Conservation (phyloP, 352 stramenopile genomes). For the Globisporangium nagaii region DNA sequence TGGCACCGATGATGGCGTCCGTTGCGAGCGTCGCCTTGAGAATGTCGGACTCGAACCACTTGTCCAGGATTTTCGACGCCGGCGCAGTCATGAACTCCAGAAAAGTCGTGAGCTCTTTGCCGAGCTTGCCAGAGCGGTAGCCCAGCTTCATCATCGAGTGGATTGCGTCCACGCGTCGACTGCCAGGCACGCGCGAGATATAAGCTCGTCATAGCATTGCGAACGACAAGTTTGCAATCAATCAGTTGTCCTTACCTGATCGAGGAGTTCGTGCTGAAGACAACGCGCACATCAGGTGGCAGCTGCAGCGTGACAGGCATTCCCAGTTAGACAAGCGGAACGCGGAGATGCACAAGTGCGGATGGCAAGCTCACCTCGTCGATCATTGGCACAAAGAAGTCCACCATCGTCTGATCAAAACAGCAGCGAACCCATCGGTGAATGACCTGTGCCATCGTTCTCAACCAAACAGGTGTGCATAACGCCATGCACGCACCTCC, state of each 20-base stretch:
- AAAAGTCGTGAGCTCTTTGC: constrained; percentile 73
- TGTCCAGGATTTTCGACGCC: constrained; percentile 83
- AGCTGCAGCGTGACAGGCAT: constrained; percentile 23
- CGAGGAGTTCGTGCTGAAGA: constrained; percentile 41
- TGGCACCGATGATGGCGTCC: constrained; percentile 88
- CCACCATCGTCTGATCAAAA: constrained; percentile 50
- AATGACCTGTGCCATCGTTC: not conserved
- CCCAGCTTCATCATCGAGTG: constrained; percentile 62
- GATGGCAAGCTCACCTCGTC: constrained; percentile 45
- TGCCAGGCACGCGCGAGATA: constrained; percentile 2
- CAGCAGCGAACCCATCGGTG: not conserved
- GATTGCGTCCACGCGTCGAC: constrained; percentile 55
- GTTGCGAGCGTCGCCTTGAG: constrained; percentile 90
- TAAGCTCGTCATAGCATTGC: not conserved
- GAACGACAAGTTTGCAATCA: not conserved
- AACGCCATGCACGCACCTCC: constrained; percentile 28
- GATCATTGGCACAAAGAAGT: constrained; percentile 80
- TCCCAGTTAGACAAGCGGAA: not conserved
- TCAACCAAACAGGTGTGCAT: not conserved
- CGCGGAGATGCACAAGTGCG: not conserved
- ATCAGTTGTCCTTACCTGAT: constrained; percentile 21
- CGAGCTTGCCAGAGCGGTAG: constrained; percentile 59
- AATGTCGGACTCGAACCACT: constrained; percentile 89
- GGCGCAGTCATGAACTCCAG: constrained; percentile 87
- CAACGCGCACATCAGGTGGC: constrained; percentile 63